These are phyloP conservation scores for Zea luxurians DNA, from an alignment of 176 grass and related monocot species.

Conservation along the genomic window DNA sequence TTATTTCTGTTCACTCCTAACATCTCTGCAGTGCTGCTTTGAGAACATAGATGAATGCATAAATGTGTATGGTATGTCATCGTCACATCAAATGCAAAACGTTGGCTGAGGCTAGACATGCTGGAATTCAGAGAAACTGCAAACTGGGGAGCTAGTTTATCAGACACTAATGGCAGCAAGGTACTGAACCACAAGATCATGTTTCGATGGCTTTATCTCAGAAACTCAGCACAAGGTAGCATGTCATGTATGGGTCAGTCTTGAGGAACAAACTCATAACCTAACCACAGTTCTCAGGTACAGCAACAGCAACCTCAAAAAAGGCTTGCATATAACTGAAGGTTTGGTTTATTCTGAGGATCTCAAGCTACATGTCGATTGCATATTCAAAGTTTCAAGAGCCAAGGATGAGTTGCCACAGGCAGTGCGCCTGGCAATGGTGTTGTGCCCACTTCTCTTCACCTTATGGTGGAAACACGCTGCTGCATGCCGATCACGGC, in stretches of 20 bases:
- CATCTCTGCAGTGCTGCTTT: neutral
- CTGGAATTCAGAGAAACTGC: slow-evolving; percentile 12
- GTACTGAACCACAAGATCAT: neutral
- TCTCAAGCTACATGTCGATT: slow-evolving; percentile 34
- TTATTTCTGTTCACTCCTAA: neutral
- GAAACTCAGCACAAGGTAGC: slow-evolving; percentile 9
- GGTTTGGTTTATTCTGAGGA: slow-evolving; percentile 33
- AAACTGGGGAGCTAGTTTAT: neutral
- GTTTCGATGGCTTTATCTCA: neutral
- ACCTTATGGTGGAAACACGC: slow-evolving; percentile 30
- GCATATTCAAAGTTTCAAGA: slow-evolving; percentile 45
- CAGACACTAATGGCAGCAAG: neutral
- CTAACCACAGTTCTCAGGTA: slow-evolving; percentile 15
- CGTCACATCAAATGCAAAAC: slow-evolving; percentile 20
- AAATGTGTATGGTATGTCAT: neutral
- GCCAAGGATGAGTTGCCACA: slow-evolving; percentile 99
- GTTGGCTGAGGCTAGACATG: neutral
- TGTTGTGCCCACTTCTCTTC: slow-evolving; percentile 21
- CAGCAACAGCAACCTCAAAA: slow-evolving; percentile 10
- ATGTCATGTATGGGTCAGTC: neutral
- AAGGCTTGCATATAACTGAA: neutral
- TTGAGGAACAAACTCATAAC: slow-evolving; percentile 10
- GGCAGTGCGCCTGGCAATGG: slow-evolving; percentile 34
- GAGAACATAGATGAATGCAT: neutral
- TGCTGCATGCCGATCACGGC: slow-evolving; percentile 25